Percentiles rank a stretch among this genome's conserved stretches.
phyloP scores from a whole-genome alignment of 176 grass and related monocot genomes.

The Hsuehochloa calcarea region DNA sequence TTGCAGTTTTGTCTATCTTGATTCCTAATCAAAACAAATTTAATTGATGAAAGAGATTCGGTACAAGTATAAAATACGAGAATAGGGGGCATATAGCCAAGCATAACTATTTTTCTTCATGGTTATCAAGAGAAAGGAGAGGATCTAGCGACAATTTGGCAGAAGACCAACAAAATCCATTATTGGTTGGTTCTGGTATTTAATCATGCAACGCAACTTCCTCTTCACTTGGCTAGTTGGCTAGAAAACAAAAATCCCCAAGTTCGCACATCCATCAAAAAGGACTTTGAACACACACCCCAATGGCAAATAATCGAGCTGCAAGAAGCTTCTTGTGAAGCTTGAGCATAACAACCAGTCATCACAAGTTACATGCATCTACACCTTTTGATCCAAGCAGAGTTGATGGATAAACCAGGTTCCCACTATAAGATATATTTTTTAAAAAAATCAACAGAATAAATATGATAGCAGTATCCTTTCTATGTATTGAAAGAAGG shows the following conservation, averaged over 20 bases:
- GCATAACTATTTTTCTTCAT: conserved; percentile 4
- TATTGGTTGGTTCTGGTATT: conserved; percentile 5
- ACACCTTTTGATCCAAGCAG: neutral
- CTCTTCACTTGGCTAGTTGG: neutral
- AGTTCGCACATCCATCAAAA: neutral
- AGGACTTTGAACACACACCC: neutral
- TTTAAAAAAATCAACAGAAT: too few species aligned
- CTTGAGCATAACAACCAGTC: neutral
- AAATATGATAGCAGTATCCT: too few species aligned
- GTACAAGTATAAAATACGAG: neutral
- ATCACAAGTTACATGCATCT: neutral
- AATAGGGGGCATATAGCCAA: neutral
- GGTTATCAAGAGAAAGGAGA: neutral
- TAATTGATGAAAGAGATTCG: neutral
- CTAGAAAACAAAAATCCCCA: neutral
- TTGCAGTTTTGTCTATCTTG: neutral
- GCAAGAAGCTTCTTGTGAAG: neutral
- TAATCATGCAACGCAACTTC: neutral
- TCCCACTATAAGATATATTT: neutral
- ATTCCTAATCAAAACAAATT: conserved; percentile 16
- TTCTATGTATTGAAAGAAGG: neutral
- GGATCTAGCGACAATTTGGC: neutral
- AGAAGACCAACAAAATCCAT: neutral
- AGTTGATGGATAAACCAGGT: neutral
- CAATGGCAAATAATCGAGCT: neutral